phyloP scores from a whole-genome alignment of 768 basidiomycete species.

The Stropharia rugosoannulata region DNA sequence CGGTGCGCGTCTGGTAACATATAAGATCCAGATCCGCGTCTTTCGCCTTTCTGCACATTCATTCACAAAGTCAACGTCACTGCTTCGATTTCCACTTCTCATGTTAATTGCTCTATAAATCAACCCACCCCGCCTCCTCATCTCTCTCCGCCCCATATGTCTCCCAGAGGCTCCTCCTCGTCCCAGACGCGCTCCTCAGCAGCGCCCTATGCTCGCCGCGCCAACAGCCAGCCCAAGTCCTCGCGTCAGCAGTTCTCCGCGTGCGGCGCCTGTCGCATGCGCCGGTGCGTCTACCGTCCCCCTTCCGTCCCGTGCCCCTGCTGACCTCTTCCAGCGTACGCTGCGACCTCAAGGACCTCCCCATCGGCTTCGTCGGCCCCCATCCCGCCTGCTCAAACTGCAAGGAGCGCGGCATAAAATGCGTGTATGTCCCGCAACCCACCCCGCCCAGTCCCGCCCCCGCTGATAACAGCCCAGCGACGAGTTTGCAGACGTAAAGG shows the following conservation, averaged over 20 bases:
- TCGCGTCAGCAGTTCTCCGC: slow-evolving; percentile 87
- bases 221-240: slow-evolving; percentile 68
- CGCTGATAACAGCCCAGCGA: slow-evolving; percentile 53
- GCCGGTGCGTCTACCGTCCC: slow-evolving; percentile 50
- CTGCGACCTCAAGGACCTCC: slow-evolving; percentile 88
- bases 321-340: slow-evolving; percentile 60
- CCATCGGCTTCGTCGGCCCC: slow-evolving; percentile 45
- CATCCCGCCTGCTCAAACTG: slow-evolving; percentile 82
- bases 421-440: slow-evolving; percentile 76
- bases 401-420: slow-evolving; percentile 84
- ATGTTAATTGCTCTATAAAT: slow-evolving; percentile 32
- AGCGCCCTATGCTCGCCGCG: slow-evolving; percentile 48
- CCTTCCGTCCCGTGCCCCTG: slow-evolving; percentile 6
- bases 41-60: slow-evolving; percentile 29
- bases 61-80: slow-evolving; percentile 32
- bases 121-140: slow-evolving; percentile 25
- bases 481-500: slow-evolving; percentile 89
- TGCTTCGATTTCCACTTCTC: slow-evolving; percentile 31
- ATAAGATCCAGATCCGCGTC: slow-evolving; percentile 46
- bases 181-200: slow-evolving; percentile 31
- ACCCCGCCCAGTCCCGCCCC: background rate
- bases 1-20: slow-evolving; percentile 25
- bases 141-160: slow-evolving; percentile 42
- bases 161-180: slow-evolving; percentile 48
- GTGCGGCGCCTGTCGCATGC: slow-evolving; percentile 89